phyloP scores from a whole-genome alignment of 176 grass and related monocot genomes.

The Poa pratensis region DNA sequence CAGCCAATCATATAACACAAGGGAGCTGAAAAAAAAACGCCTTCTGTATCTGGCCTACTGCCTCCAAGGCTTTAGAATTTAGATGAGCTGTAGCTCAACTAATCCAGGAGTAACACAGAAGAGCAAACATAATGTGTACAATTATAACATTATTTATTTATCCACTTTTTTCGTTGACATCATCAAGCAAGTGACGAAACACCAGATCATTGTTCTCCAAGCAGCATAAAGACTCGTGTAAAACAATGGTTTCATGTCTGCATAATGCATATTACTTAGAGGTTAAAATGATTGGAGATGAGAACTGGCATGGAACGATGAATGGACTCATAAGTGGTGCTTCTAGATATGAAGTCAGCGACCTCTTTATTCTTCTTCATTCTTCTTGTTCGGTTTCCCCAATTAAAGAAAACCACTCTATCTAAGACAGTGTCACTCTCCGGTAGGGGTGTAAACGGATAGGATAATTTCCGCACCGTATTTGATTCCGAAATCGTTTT shows the following conservation, averaged over 20 bases:
- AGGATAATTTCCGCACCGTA: too few species aligned
- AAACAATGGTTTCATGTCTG: neutral
- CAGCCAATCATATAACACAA: neutral
- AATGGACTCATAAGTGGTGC: conserved; percentile 55
- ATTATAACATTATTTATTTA: neutral
- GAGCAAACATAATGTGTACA: neutral
- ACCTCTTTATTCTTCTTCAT: conserved; percentile 71
- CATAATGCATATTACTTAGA: neutral
- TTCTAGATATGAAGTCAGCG: conserved; percentile 56
- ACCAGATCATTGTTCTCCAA: too few species aligned
- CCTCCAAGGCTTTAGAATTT: neutral
- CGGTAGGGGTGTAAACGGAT: too few species aligned
- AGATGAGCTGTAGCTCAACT: neutral
- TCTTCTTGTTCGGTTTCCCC: conserved; percentile 66
- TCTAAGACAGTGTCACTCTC: neutral
- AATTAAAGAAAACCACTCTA: conserved; percentile 29
- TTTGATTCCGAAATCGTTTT: too few species aligned
- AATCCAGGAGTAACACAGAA: neutral
- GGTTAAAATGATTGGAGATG: conserved; percentile 6
- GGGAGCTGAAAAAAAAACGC: neutral
- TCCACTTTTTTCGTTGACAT: conserved; percentile 6
- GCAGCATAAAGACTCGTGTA: conserved; percentile 59
- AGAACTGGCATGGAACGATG: conserved; percentile 54
- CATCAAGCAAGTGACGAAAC: too few species aligned
- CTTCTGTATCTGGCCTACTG: neutral